Base-by-base conservation (phyloP, 2,329 filamentous ascomycete species). In the Corinectria fuckeliana region DNA sequence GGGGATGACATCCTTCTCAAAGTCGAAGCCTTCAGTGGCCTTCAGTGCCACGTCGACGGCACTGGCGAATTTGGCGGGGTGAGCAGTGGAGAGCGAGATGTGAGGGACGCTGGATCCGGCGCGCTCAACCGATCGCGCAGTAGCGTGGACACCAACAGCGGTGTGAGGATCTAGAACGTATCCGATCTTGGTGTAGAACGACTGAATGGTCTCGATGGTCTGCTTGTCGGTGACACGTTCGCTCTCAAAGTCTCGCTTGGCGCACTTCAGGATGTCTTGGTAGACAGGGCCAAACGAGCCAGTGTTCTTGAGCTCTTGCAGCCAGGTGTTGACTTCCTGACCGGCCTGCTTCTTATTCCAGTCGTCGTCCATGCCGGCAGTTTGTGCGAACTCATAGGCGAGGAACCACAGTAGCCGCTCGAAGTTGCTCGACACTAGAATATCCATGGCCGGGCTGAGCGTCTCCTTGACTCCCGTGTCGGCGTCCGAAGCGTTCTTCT, bases 121-220 rank as follows among this genome's bases (percentile, higher is more conserved):
- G 11, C 86, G 81, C 41, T 80, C 73, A 30, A 91, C 82, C 3
- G 91, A 93, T 58, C 93, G 85, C 54, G 87, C 74, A 0, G 93
- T 85, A 1, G 92, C 93, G 16, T 89, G 84, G 36, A 97, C 84
- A 56, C 93, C 95, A 44, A 99, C 91, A 2, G 95, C 92, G 0
- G 92, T 89, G 79, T 99, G 95, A 1, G 95, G 95, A 74, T 99
- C 95, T 1, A 98, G 86, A 39, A 98, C 85, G 77, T 98, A 98
- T 58, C 86, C 83, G 42, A 82, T 81, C 65, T 82, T 81, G 66
- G 81, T 80, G 76, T 87, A 87, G 65, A 82, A 81, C 54, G 80
- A 75, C 69, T 82, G 78, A 68, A 86, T 86, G 7, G 88, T 90
- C 25, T 86, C 83, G 21, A 92, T 75, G 1, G 90, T 94, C 75